Evolutionary conservation across 805 yeast species (phyloP).

Genomic region (Metschnikowia borealis): DNA sequence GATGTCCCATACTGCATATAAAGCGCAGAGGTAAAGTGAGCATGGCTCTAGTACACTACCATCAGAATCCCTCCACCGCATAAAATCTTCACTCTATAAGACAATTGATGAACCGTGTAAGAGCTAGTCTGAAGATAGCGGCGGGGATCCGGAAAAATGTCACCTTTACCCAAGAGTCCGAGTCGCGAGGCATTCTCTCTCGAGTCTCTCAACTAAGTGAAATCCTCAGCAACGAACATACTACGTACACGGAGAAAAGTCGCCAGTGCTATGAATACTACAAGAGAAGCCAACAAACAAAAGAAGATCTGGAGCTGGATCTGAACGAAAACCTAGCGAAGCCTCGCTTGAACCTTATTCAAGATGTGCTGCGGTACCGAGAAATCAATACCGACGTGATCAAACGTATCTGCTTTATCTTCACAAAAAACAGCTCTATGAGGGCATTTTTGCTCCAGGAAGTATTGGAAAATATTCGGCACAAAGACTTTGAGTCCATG

Average conservation of each 20-base stretch:
- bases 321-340: not conserved
- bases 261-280: not conserved
- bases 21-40: not conserved
- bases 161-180: not conserved
- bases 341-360: not conserved
- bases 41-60: not conserved
- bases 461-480: not conserved
- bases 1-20: too few species aligned
- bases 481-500: not conserved
- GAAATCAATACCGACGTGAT: not conserved
- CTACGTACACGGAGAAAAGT: conserved; percentile 1
- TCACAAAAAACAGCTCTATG: not conserved
- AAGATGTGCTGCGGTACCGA: conserved; percentile 1
- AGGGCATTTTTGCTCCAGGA: conserved; percentile 3
- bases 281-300: not conserved
- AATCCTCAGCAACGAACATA: conserved; percentile 1
- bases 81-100: not conserved
- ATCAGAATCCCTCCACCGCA: not conserved
- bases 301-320: too few species aligned
- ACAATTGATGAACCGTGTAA: not conserved
- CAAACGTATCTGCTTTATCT: not conserved
- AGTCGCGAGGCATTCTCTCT: not conserved
- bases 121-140: not conserved
- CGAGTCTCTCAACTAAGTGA: conserved; percentile 1
- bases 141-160: not conserved